Base-by-base conservation (phyloP, 768 basidiomycete species). In the Leucocoprinus leucothites region DNA sequence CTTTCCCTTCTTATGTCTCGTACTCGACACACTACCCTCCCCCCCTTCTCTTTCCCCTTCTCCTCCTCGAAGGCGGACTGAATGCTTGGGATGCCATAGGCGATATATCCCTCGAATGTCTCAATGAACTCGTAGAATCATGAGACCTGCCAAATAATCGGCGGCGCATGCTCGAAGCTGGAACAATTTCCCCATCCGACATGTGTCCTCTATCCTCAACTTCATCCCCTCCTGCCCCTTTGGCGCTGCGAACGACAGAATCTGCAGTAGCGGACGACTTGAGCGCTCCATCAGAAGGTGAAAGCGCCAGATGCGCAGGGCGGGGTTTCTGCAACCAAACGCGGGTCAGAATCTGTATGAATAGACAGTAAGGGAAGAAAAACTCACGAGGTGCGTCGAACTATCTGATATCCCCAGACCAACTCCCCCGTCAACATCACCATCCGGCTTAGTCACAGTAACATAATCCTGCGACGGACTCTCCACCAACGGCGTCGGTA, bases 111-210 rank as follows among this genome's bases (percentile, higher is more conserved):
- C 59, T 64, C 3, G 63, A 60, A n/a, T 28, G 51, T 16, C 61
- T 60, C 31, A 56, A 66, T 4, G 62, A 64, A 28, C 61, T 57
- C 7, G 67, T 57, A 4, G 78, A 79, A 41, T 77, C 76, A n/a
- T 72, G 73, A 0, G 84, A 83, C 9, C 79, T 81, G n/a, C 87
- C 82, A 62, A 89, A 89, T 5, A 89, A 61, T 13, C 78, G 75
- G 7, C 80, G 74, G 9, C 82, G 79, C 60, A 78, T 74, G 47
- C 67, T 78, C 0, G 63, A 38, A 7, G 68, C 57, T 21, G 74
- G 70, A 14, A 69, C 69, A 48, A 72, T 69, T 61, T 88, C 85
- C 41, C 78, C 77, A 65, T 92, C 91, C 65, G 89, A 91, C 67
- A 87, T 71, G 44, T 63, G 72, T 67, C 62, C 82, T 65, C 57